Conservation (phyloP, 2,329 filamentous ascomycete species). For the Pyricularia grisea region DNA sequence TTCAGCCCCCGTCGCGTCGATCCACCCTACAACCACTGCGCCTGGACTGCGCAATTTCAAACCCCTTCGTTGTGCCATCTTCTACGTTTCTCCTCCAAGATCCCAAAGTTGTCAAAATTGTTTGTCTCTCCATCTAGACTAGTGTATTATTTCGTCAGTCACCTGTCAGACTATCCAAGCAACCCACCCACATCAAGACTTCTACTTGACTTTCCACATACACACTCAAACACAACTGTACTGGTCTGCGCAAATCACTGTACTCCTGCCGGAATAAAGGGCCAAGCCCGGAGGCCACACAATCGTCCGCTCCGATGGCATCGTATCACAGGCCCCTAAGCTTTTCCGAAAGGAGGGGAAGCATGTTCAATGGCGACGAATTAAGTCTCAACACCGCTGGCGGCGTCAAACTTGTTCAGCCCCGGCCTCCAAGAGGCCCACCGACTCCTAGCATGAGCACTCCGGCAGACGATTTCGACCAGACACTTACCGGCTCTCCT, state of each 20-base stretch:
- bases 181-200: not conserved
- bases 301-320: conserved; percentile 22
- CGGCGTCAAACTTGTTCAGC: conserved; percentile 41
- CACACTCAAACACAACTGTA: not conserved
- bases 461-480: conserved; percentile 53
- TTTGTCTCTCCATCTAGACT: not conserved
- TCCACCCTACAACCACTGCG: not conserved
- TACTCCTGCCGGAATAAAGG: not conserved
- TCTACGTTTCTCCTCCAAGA: not conserved
- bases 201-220: not conserved
- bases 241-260: not conserved
- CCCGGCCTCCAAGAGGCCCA: conserved; percentile 43
- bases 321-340: conserved; percentile 41
- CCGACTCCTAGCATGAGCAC: conserved; percentile 60
- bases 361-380: conserved; percentile 44
- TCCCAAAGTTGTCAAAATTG: not conserved
- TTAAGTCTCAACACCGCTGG: conserved; percentile 39
- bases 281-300: not conserved
- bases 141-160: not conserved
- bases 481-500: conserved; percentile 50
- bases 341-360: conserved; percentile 53
- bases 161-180: not conserved
- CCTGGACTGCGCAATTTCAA: not conserved
- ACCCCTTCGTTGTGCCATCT: not conserved
- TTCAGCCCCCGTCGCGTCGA: not conserved